Conservation (phyloP, 805 yeast genomes). For the Metschnikowia hibisci region DNA sequence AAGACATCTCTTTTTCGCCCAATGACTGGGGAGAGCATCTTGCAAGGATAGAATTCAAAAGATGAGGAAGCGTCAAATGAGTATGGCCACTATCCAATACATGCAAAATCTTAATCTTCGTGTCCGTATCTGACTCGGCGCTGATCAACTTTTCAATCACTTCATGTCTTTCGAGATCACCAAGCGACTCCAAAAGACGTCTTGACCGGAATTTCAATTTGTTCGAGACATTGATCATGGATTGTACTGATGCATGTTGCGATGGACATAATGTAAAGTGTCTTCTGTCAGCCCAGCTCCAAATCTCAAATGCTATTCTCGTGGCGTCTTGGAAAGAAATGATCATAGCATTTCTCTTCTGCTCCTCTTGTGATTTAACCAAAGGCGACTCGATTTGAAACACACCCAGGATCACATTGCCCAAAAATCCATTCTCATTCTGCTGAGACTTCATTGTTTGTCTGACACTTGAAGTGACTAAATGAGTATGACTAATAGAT, state of each 20-base stretch:
- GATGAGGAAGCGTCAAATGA: slow-evolving; percentile 63
- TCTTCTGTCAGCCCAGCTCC: slow-evolving; percentile 63
- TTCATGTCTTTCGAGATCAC: slow-evolving; percentile 67
- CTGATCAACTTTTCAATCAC: slow-evolving; percentile 62
- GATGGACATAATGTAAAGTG: slow-evolving; percentile 11
- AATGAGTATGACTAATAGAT: slow-evolving; percentile 52
- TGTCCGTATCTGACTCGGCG: slow-evolving; percentile 21
- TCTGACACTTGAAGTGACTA: slow-evolving; percentile 33
- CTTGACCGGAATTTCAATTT: slow-evolving; percentile 67
- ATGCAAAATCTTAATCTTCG: slow-evolving; percentile 57
- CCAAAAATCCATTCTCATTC: slow-evolving; percentile 53
- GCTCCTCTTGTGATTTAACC: slow-evolving; percentile 46
- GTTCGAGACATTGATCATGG: slow-evolving; percentile 44
- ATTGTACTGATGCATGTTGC: slow-evolving; percentile 19
- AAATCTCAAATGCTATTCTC: slow-evolving; percentile 52
- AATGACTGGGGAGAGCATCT: slow-evolving; percentile 38
- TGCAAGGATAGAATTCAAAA: slow-evolving; percentile 52
- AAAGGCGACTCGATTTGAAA: slow-evolving; percentile 67
- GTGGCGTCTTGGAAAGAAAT: slow-evolving; percentile 61
- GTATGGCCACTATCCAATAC: slow-evolving; percentile 83
- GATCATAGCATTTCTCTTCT: slow-evolving; percentile 53
- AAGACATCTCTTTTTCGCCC: slow-evolving; percentile 38
- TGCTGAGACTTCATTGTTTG: slow-evolving; percentile 9
- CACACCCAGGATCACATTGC: slow-evolving; percentile 72
- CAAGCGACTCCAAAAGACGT: slow-evolving; percentile 58